These are phyloP conservation scores for Scorias spongiosa DNA, from an alignment of 2,329 filamentous ascomycete genomes.

Conservation along the genomic window DNA sequence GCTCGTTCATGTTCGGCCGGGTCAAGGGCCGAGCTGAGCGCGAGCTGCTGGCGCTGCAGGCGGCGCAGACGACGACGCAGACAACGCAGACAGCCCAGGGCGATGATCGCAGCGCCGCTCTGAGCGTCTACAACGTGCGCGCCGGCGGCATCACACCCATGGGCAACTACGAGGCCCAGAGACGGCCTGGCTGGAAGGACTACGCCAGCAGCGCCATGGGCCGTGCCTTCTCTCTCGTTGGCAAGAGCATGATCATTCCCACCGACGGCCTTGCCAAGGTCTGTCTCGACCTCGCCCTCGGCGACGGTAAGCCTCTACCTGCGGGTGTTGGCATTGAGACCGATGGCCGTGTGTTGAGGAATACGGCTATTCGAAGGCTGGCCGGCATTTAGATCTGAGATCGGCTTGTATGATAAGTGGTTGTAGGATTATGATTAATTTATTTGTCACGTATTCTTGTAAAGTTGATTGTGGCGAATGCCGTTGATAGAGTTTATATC, in stretches of 20 bases:
- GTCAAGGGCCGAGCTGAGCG: constrained; percentile 55
- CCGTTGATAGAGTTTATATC: no score
- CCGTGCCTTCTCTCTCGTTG: constrained; percentile 13
- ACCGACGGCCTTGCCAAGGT: constrained; percentile 34
- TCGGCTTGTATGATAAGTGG: no score
- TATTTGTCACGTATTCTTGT: no score
- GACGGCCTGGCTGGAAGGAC: constrained; percentile 5
- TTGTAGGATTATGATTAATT: no score
- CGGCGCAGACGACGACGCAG: constrained; percentile 19
- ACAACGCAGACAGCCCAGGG: no score
- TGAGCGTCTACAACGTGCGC: constrained; percentile 43
- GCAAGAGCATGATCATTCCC: constrained; percentile 25
- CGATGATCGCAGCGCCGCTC: constrained; percentile 9
- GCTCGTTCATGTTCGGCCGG: constrained; percentile 43
- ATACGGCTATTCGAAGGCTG: constrained; percentile 27
- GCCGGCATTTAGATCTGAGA: constrained; percentile 7
- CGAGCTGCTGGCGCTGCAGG: constrained; percentile 38
- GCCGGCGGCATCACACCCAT: constrained; percentile 43
- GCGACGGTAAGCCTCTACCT: constrained; percentile 27
- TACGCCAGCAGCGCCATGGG: constrained; percentile 5
- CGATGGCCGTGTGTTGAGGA: constrained; percentile 24
- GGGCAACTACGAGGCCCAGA: constrained; percentile 9
- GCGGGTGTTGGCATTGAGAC: constrained; percentile 22
- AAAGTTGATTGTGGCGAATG: no score
- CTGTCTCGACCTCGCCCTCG: constrained; percentile 34